phyloP scores from a whole-genome alignment of 768 basidiomycete genomes.

The Lactarius psammicola region DNA sequence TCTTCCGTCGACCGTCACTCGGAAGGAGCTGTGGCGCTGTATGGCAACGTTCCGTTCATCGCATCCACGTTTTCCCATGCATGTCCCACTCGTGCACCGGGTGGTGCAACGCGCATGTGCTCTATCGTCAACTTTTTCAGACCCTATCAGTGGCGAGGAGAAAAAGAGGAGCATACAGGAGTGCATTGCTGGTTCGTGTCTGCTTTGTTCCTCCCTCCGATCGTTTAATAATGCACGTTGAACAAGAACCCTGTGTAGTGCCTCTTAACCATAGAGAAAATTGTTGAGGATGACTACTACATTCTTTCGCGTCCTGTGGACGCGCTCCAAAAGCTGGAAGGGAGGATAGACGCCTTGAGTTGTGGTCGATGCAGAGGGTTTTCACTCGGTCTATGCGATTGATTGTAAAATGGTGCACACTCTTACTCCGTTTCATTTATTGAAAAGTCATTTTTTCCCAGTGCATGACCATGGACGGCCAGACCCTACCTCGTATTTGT shows the following conservation, averaged over 20 bases:
- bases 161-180: constrained; percentile 61
- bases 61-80: constrained; percentile 86
- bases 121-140: constrained; percentile 82
- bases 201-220: neutral
- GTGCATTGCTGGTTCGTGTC: constrained; percentile 41
- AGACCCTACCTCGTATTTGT: constrained; percentile 82
- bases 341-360: too few species aligned
- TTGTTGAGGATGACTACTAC: constrained; percentile 94
- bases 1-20: constrained; percentile 26
- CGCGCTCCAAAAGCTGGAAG: constrained; percentile 54
- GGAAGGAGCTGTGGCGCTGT: constrained; percentile 27
- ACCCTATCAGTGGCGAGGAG: constrained; percentile 79
- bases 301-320: constrained; percentile 83
- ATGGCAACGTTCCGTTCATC: constrained; percentile 57
- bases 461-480: constrained; percentile 89
- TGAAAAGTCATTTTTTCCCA: constrained; percentile 35
- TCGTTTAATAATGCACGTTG: constrained; percentile 38
- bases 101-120: constrained; percentile 82
- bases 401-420: too few species aligned
- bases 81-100: constrained; percentile 89
- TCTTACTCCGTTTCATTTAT: neutral
- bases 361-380: too few species aligned
- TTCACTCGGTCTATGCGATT: too few species aligned
- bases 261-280: constrained; percentile 74
- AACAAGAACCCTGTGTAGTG: constrained; percentile 68